phyloP scores from a whole-genome alignment of 495 filamentous ascomycete genomes.

The Trichocladium antarcticum region DNA sequence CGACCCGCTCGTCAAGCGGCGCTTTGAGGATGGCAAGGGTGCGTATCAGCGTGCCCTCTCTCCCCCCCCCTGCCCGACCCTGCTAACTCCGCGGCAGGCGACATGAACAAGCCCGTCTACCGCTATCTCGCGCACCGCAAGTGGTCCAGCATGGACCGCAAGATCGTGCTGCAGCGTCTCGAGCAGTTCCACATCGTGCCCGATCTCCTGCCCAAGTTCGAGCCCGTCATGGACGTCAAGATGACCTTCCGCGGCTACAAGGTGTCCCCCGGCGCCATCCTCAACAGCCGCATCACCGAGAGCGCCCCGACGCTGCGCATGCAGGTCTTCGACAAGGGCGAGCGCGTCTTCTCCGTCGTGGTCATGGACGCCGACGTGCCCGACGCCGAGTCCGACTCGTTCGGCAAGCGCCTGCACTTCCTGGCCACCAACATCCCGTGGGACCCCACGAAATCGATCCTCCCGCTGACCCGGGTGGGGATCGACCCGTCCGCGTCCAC shows the following conservation, averaged over 20 bases:
- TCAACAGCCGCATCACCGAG: constrained; percentile 60
- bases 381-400: constrained; percentile 61
- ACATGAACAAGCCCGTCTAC: constrained; percentile 96
- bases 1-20: constrained; percentile 86
- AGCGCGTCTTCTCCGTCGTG: constrained; percentile 70
- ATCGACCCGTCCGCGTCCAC: neutral
- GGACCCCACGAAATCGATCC: constrained; percentile 36
- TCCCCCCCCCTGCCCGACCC: neutral
- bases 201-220: constrained; percentile 79
- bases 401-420: constrained; percentile 73
- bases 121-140: constrained; percentile 75
- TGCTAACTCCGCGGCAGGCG: constrained; percentile 44
- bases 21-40: constrained; percentile 89
- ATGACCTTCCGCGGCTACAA: constrained; percentile 61
- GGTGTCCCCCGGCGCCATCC: constrained; percentile 63
- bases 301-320: constrained; percentile 61
- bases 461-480: constrained; percentile 37
- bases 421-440: constrained; percentile 55
- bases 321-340: constrained; percentile 70
- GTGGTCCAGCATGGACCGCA: constrained; percentile 64
- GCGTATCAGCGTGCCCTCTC: constrained; percentile 19
- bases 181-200: constrained; percentile 79
- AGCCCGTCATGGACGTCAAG: constrained; percentile 66
- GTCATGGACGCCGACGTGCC: constrained; percentile 90
- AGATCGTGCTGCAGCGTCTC: constrained; percentile 76